Base-by-base conservation (phyloP, 441 rosid species). In the Pelargonium exstipulatum region DNA sequence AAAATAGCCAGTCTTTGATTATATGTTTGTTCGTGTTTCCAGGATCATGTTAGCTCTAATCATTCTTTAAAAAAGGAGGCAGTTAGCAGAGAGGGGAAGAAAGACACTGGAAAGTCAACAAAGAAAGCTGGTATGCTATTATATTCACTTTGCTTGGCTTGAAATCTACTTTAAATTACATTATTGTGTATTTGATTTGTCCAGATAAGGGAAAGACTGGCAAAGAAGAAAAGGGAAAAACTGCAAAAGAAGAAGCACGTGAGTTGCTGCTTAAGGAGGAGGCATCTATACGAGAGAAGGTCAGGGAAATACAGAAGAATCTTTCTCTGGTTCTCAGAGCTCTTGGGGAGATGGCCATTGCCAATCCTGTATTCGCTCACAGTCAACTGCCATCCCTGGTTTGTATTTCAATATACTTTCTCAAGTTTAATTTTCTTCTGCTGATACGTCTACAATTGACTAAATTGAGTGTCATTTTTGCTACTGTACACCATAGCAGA, bases 171-270 rank as follows among this genome's bases (percentile, higher is more conserved):
- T 26, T n/a, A 29, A 46, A 13, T 66, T 37, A 53, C 58, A 60
- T 66, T 26, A n/a, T 24, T 71, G 24, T 14, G 20, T 17, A 32
- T 68, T 76, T 62, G 42, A 68, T 76, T 71, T 46, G 49, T 24
- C 40, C 73, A 96, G 99, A 93, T 72, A 96, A 93, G 77, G 57
- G 57, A 13, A 49, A 49, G 57, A n/a, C 17, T 1, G 57, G 57
- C n/a, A 49, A 49, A 49, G 57, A 49, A 95, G 99, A 92, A 68
- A 95, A 92, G 77, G 97, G 85, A 70, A 96, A 86, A 86, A 91
- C 94, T 1, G 89, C 97, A 65, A 96, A 96, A 79, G 98, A 93
- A 83, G 99, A 93, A 83, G 98, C 97, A 66, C 92, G 97, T 3
- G 97, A 93, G 69, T 71, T 85, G 76, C 76, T 93, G 87, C 98